Evolutionary conservation across 2,329 filamentous ascomycete genomes (phyloP).

Genomic region (Paecilomyces fulvus): DNA sequence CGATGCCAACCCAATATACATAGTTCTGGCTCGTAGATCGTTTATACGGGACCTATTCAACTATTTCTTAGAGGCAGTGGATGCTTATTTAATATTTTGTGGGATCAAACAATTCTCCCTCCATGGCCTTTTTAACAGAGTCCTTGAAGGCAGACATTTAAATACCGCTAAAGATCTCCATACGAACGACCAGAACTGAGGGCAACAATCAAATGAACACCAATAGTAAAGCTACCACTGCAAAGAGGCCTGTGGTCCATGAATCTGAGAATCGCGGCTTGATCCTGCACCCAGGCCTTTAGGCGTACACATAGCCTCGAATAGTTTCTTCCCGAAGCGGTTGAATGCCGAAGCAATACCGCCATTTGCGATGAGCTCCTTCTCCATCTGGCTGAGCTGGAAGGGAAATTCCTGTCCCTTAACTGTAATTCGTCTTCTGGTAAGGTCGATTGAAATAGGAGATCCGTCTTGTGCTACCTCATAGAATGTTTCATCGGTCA

Average conservation of each 20-base stretch:
- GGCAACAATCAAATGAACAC: no score
- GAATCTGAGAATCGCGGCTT: neutral
- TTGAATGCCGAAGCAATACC: constrained; percentile 34
- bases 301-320: constrained; percentile 14
- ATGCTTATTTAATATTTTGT: no score
- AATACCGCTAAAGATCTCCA: no score
- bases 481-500: constrained; percentile 33
- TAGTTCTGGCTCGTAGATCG: no score
- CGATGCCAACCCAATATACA: no score
- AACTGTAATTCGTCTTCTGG: constrained; percentile 9
- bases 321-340: constrained; percentile 29
- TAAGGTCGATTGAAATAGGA: constrained; percentile 30
- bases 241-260: neutral
- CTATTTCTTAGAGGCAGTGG: no score
- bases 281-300: constrained; percentile 3
- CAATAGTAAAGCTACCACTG: neutral
- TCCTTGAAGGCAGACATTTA: no score
- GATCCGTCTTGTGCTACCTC: constrained; percentile 24
- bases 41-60: no score
- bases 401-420: constrained; percentile 24
- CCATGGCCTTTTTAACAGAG: no score
- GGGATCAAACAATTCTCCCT: no score
- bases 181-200: no score
- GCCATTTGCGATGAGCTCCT: constrained; percentile 26
- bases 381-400: constrained; percentile 32